Evolutionary conservation across 352 stramenopile species (phyloP).

Genomic region (Phytophthora pinifolia): DNA sequence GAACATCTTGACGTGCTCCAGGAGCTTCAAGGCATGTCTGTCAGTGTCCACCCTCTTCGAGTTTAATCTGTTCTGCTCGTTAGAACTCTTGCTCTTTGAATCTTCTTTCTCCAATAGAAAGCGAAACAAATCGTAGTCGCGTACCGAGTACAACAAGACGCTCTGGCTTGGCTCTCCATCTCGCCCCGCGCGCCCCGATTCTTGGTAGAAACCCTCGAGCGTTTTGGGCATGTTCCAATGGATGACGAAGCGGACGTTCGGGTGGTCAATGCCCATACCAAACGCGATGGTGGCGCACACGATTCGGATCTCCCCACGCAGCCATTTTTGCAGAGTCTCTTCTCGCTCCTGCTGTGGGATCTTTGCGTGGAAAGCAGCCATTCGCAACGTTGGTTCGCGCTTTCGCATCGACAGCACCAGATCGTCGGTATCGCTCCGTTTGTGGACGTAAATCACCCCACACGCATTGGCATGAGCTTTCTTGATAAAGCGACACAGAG

Average conservation of each 20-base stretch:
- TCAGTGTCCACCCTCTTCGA: slow-evolving; percentile 11
- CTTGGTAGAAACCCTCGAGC: slow-evolving; percentile 97
- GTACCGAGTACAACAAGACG: slow-evolving; percentile 75
- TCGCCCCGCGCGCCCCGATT: slow-evolving; percentile 93
- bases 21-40: slow-evolving; percentile 32
- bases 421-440: slow-evolving; percentile 50
- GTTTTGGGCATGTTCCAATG: slow-evolving; percentile 89
- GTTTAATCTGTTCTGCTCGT: slow-evolving; percentile 6
- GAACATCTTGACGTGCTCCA: slow-evolving; percentile 43
- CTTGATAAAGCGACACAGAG: slow-evolving; percentile 44
- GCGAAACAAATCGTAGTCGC: slow-evolving; percentile 50
- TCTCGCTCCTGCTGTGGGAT: slow-evolving; percentile 40
- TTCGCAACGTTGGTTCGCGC: slow-evolving; percentile 23
- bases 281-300: slow-evolving; percentile 94
- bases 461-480: slow-evolving; percentile 33
- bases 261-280: slow-evolving; percentile 93
- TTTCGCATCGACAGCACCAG: slow-evolving; percentile 37
- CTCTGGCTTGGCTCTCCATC: slow-evolving; percentile 90
- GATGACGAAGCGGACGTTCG: slow-evolving; percentile 89
- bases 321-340: slow-evolving; percentile 47
- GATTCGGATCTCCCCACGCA: slow-evolving; percentile 54
- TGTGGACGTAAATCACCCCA: slow-evolving; percentile 61
- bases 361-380: slow-evolving; percentile 60
- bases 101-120: slow-evolving; percentile 47
- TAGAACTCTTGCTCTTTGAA: background rate